Evolutionary conservation across 2,329 filamentous ascomycete species (phyloP).

Genomic region (Xylariaceae sp.): DNA sequence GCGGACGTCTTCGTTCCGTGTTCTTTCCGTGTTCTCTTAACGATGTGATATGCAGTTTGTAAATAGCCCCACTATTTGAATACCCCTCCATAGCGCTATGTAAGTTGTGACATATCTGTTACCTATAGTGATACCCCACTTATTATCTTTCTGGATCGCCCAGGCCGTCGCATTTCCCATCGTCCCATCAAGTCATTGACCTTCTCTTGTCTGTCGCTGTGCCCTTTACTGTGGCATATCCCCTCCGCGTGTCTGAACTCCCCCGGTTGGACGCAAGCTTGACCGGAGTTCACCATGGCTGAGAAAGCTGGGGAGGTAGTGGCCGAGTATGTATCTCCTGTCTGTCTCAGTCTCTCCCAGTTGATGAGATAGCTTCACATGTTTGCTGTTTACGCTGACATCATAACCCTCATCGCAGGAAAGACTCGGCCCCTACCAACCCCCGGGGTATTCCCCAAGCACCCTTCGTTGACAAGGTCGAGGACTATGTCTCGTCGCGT

Average conservation of each 20-base stretch:
- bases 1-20: too few relatives aligned
- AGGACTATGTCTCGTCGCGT: conserved; percentile 76
- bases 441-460: conserved; percentile 77
- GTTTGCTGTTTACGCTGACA: conserved; percentile 3
- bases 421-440: conserved; percentile 60
- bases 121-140: neutral
- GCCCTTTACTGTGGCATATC: neutral
- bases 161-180: neutral
- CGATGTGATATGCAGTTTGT: neutral
- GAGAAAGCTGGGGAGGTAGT: conserved; percentile 10
- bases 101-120: neutral
- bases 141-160: neutral
- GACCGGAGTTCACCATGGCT: conserved; percentile 8
- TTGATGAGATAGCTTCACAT: neutral
- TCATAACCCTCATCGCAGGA: conserved; percentile 27
- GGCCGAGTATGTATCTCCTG: conserved; percentile 7
- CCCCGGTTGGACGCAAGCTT: neutral
- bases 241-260: neutral
- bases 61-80: neutral
- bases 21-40: neutral
- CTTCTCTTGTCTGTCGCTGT: neutral
- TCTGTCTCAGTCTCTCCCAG: too few relatives aligned
- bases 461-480: conserved; percentile 81
- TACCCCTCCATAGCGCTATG: neutral
- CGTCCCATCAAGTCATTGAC: neutral